These are phyloP conservation scores for Digitaria exilis DNA, from an alignment of 202 grass and related monocot genomes.

Conservation along the genomic window DNA sequence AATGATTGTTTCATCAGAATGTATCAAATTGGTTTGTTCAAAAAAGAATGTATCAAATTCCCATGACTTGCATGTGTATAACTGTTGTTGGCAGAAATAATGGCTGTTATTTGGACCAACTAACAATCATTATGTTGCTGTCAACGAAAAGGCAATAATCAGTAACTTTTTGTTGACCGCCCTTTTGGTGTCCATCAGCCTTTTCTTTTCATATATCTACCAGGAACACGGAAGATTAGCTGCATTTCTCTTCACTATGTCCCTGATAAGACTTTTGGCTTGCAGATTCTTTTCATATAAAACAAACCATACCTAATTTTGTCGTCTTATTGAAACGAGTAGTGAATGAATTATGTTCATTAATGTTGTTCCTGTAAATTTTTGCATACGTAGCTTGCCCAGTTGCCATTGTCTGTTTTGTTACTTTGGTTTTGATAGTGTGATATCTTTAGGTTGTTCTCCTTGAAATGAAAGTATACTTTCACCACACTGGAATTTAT, in stretches of 20 bases:
- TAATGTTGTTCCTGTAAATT: not conserved
- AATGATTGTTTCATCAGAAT: not conserved
- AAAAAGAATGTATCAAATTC: no score
- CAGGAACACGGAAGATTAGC: not conserved
- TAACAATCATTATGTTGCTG: conserved; percentile 25
- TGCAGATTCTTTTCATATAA: not conserved
- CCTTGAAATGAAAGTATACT: conserved; percentile 13
- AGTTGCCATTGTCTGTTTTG: not conserved
- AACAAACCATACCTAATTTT: not conserved
- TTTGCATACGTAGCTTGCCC: not conserved
- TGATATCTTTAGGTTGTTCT: conserved; percentile 1
- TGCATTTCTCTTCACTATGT: not conserved
- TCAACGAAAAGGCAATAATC: conserved; percentile 45
- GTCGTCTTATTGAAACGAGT: not conserved
- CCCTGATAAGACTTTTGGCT: not conserved
- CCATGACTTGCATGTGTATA: not conserved
- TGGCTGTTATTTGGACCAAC: not conserved
- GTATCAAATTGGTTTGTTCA: conserved; percentile 14
- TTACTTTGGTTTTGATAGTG: not conserved
- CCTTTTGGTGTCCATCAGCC: not conserved
- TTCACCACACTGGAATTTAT: conserved; percentile 23
- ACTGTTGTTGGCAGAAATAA: conserved; percentile 4
- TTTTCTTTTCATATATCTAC: conserved; percentile 23
- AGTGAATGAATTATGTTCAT: not conserved
- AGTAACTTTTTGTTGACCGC: conserved; percentile 40